Evolutionary conservation across 305 asterid genomes (phyloP).

Genomic region (Coffea humblotiana): DNA sequence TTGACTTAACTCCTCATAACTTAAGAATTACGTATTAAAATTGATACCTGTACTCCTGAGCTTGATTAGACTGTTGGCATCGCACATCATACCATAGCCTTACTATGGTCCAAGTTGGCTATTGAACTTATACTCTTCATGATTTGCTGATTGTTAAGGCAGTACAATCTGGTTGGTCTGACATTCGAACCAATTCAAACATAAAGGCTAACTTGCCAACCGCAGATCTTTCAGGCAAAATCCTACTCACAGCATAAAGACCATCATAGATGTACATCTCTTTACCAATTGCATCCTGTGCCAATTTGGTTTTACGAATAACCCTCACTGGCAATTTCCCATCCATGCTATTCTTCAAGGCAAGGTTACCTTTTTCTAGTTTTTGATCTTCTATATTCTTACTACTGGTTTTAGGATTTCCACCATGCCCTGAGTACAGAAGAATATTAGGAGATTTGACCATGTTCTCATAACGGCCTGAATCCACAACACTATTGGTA

Average conservation of each 20-base stretch:
- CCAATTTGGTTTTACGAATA: conserved; percentile 11
- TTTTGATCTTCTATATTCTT: conserved; percentile 20
- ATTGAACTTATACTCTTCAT: background rate
- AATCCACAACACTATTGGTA: conserved; percentile 32
- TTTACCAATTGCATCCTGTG: background rate
- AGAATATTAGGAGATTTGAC: conserved; percentile 17
- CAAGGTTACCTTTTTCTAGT: conserved; percentile 31
- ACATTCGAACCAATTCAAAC: conserved; percentile 28
- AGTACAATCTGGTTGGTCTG: conserved; percentile 18
- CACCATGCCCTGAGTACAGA: conserved; percentile 36
- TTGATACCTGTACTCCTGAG: too few relatives aligned
- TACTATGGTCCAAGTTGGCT: background rate
- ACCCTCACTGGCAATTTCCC: conserved; percentile 28
- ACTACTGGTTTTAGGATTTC: conserved; percentile 15
- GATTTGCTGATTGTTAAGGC: background rate
- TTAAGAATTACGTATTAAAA: too few relatives aligned
- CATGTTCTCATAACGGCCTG: conserved; percentile 41
- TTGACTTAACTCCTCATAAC: too few relatives aligned
- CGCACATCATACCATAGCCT: background rate
- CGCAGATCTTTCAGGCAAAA: conserved; percentile 22
- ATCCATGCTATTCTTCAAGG: conserved; percentile 33
- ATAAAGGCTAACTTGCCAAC: conserved; percentile 19
- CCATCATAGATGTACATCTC: conserved; percentile 29
- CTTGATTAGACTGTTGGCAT: too few relatives aligned
- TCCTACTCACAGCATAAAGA: conserved; percentile 19